These are phyloP conservation scores for Diplodia sapinea DNA, from an alignment of 2,329 filamentous ascomycete species.

Conservation along the genomic window DNA sequence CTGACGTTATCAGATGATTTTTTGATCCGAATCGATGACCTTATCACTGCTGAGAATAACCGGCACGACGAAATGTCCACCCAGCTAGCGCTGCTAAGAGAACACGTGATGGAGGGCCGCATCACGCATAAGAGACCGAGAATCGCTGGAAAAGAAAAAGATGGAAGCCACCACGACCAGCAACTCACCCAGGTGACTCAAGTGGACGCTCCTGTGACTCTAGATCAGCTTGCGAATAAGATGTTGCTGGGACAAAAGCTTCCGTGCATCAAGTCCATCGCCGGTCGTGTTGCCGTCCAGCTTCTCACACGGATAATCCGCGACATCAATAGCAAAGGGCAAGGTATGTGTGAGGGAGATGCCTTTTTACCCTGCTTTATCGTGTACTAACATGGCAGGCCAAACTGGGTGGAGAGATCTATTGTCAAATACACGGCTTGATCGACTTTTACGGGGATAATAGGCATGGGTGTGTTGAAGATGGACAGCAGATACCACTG, in stretches of 20 bases:
- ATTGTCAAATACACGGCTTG: neutral
- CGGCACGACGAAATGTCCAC: neutral
- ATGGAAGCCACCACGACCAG: neutral
- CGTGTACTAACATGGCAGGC: neutral
- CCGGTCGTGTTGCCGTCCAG: neutral
- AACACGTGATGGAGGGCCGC: neutral
- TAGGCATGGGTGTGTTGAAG: neutral
- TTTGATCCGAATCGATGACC: neutral
- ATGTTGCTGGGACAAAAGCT: neutral
- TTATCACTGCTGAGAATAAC: neutral
- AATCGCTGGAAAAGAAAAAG: neutral
- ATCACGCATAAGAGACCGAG: neutral
- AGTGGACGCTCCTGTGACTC: neutral
- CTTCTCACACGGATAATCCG: neutral
- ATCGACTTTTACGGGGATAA: neutral
- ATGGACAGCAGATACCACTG: neutral
- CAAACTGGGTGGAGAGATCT: neutral
- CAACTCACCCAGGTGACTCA: neutral
- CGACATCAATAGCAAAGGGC: neutral
- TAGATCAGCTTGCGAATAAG: neutral
- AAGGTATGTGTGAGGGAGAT: neutral
- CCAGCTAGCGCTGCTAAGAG: neutral
- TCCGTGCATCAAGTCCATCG: constrained; percentile 1
- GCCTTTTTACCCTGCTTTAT: neutral
- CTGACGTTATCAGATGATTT: constrained; percentile 5